Percentiles rank a stretch among this genome's conserved stretches.
Conservation (phyloP, 2,329 filamentous ascomycete genomes). For the Graphiopsis chlorocephala region DNA sequence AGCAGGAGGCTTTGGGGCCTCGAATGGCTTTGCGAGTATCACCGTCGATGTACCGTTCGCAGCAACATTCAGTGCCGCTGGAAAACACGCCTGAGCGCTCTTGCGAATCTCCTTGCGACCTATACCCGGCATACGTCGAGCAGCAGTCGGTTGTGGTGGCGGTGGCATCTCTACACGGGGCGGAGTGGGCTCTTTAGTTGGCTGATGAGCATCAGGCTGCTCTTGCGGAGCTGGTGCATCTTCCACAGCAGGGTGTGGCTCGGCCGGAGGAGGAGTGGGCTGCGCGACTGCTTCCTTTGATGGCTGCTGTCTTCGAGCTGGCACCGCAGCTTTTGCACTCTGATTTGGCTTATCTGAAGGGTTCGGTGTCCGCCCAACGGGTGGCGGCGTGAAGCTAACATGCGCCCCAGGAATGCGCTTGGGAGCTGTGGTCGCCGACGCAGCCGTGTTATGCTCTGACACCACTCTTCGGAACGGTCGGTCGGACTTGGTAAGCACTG, state of each 20-base stretch:
- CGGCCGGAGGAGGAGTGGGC: neutral
- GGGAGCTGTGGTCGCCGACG: conserved; percentile 1
- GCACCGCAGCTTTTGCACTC: neutral
- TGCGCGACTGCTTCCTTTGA: neutral
- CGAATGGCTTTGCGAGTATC: conserved; percentile 31
- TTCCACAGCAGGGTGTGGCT: neutral
- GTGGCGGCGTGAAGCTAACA: conserved; percentile 29
- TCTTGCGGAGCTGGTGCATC: neutral
- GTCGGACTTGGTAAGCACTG: neutral
- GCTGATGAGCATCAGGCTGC: neutral
- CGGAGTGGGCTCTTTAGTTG: neutral
- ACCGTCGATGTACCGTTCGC: conserved; percentile 28
- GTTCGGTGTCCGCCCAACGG: conserved; percentile 15
- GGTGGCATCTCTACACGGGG: neutral
- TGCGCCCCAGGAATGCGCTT: conserved; percentile 29
- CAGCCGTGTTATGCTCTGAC: conserved; percentile 20
- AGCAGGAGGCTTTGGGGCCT: conserved; percentile 25
- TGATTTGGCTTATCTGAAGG: neutral
- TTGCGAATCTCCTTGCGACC: conserved; percentile 9
- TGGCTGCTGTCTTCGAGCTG: neutral
- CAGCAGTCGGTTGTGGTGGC: neutral
- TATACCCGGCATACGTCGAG: neutral
- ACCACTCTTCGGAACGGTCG: conserved; percentile 21
- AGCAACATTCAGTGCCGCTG: conserved; percentile 22
- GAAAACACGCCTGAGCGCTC: conserved; percentile 9